phyloP scores from a whole-genome alignment of 495 filamentous ascomycete species.

The Penicillium mononematosum region DNA sequence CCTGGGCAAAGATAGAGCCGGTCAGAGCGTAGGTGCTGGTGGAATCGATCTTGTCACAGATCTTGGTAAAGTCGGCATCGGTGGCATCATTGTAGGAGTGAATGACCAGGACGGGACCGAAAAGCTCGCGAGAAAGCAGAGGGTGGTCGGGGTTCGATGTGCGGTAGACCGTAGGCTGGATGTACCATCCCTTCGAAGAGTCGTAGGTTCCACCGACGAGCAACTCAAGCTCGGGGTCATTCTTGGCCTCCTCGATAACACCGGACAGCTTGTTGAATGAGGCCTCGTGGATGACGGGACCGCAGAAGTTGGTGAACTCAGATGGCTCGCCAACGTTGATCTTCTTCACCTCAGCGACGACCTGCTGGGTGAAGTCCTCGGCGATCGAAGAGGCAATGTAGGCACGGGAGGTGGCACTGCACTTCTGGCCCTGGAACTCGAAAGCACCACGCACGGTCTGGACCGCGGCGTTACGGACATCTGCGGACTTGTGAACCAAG shows the following conservation, averaged over 20 bases:
- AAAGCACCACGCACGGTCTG: conserved; percentile 82
- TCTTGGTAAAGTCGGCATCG: conserved; percentile 49
- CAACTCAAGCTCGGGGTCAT: conserved; percentile 59
- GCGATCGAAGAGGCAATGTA: conserved; percentile 73
- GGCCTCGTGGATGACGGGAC: conserved; percentile 55
- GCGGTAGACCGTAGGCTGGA: conserved; percentile 65
- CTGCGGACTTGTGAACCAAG: conserved; percentile 70
- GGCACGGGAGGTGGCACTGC: conserved; percentile 74
- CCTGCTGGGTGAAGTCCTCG: conserved; percentile 58
- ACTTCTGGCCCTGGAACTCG: conserved; percentile 87
- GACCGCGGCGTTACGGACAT: conserved; percentile 70
- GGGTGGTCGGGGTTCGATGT: conserved; percentile 63
- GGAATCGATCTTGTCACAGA: conserved; percentile 58
- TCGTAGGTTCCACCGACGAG: conserved; percentile 61
- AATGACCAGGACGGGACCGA: conserved; percentile 61
- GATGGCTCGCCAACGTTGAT: conserved; percentile 68
- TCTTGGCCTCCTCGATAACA: conserved; percentile 62
- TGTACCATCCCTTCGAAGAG: conserved; percentile 61
- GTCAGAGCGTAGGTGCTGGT: conserved; percentile 77
- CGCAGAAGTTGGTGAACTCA: conserved; percentile 62
- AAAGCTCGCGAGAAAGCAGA: conserved; percentile 61
- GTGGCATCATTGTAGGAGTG: conserved; percentile 59
- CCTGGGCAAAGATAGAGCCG: conserved; percentile 73
- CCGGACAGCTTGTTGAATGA: conserved; percentile 53
- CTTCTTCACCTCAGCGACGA: conserved; percentile 63